A percentile compares a stretch with the other conserved stretches of the same genome.
phyloP scores from a whole-genome alignment of 495 filamentous ascomycete genomes.

The Aspergillus panamensis region DNA sequence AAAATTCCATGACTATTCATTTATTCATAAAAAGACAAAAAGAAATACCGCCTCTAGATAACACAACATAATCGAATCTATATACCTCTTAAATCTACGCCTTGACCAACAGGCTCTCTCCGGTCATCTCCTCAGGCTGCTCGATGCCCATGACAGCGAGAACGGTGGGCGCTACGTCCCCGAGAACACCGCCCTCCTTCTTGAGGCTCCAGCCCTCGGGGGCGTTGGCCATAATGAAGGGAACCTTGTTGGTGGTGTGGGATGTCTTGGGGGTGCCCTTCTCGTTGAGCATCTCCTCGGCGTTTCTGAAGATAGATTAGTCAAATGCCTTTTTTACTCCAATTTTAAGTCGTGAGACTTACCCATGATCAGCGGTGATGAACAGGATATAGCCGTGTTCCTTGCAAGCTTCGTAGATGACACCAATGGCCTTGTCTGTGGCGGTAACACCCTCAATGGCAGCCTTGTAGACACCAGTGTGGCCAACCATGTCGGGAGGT shows the following conservation, averaged over 20 bases:
- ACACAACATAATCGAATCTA: conserved; percentile 17
- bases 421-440: conserved; percentile 90
- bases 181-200: conserved; percentile 81
- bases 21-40: conserved; percentile 24
- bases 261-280: conserved; percentile 95
- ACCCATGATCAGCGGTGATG: conserved; percentile 93
- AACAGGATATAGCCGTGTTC: conserved; percentile 87
- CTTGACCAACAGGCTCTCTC: conserved; percentile 77
- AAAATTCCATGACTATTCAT: conserved; percentile 24
- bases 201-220: conserved; percentile 84
- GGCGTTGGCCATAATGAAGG: conserved; percentile 97
- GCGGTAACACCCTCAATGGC: conserved; percentile 79
- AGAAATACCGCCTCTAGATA: conserved; percentile 16
- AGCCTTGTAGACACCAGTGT: conserved; percentile 97
- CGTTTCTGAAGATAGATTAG: conserved; percentile 56
- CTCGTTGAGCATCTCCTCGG: conserved; percentile 97
- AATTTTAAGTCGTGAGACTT: conserved; percentile 26
- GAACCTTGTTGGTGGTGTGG: conserved; percentile 95
- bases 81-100: conserved; percentile 27
- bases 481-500: conserved; percentile 98
- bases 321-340: not conserved
- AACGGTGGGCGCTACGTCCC: conserved; percentile 92
- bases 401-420: conserved; percentile 89
- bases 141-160: conserved; percentile 86
- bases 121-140: conserved; percentile 89